phyloP scores from a whole-genome alignment of 2,329 filamentous ascomycete species.

The Bipolaris sorokiniana region DNA sequence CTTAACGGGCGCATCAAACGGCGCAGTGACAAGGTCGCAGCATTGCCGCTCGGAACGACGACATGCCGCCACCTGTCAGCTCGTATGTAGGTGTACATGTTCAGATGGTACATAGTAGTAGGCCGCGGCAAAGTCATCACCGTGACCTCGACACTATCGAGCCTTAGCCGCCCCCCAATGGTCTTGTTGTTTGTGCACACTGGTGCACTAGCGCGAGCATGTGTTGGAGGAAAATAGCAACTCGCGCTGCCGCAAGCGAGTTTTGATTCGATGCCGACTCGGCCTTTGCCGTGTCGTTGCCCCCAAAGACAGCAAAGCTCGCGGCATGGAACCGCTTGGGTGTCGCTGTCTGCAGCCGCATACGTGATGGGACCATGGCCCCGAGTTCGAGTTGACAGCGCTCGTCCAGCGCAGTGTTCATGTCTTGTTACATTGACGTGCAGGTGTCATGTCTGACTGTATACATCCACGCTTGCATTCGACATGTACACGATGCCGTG shows the following conservation, averaged over 20 bases:
- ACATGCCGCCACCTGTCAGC: conserved; percentile 26
- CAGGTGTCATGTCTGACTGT: conserved; percentile 14
- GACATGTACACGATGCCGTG: too few relatives aligned
- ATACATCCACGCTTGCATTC: conserved; percentile 4
- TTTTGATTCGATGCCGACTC: conserved; percentile 7
- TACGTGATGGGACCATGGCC: conserved; percentile 6
- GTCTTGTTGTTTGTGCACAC: conserved; percentile 24
- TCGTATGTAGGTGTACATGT: conserved; percentile 15
- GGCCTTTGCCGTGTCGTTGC: conserved; percentile 6
- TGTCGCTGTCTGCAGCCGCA: conserved; percentile 5
- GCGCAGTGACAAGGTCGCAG: conserved; percentile 26
- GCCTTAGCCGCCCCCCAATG: conserved; percentile 6
- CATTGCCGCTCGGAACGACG: conserved; percentile 24
- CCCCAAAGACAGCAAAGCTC: conserved; percentile 14
- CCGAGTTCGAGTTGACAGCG: conserved; percentile 14
- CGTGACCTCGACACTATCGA: conserved; percentile 11
- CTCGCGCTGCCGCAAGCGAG: conserved; percentile 5
- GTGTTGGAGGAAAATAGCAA: conserved; percentile 8
- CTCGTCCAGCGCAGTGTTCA: conserved; percentile 19
- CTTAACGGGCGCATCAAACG: conserved; percentile 31
- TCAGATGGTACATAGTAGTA: neutral
- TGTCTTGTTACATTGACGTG: conserved; percentile 11
- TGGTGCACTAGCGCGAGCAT: conserved; percentile 14
- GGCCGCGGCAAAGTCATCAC: neutral
- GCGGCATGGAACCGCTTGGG: conserved; percentile 33